Conservation (phyloP, 2,329 filamentous ascomycete species). For the Cladosporium austrohemisphaericum region DNA sequence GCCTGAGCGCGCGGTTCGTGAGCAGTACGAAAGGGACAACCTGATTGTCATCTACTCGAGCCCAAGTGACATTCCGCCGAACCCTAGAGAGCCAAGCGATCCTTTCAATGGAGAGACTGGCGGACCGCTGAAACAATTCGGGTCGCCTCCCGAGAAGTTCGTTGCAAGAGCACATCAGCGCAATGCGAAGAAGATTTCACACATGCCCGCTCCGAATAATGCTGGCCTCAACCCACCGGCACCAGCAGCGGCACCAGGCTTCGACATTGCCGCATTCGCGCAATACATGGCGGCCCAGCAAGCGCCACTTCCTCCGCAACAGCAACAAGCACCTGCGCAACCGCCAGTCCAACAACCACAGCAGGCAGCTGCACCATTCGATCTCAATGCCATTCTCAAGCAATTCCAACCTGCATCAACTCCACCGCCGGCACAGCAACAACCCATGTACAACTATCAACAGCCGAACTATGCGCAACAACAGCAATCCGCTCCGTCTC, state of each 20-base stretch:
- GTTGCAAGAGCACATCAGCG: constrained; percentile 17
- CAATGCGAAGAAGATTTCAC: not conserved
- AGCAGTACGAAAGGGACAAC: constrained; percentile 44
- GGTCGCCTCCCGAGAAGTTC: constrained; percentile 32
- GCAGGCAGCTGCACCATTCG: constrained; percentile 9
- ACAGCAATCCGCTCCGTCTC: constrained; percentile 2
- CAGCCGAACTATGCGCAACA: constrained; percentile 1
- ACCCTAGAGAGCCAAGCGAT: constrained; percentile 44
- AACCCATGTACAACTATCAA: constrained; percentile 5
- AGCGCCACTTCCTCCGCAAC: constrained; percentile 5
- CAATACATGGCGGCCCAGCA: constrained; percentile 13
- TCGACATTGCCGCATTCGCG: constrained; percentile 6
- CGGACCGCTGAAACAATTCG: constrained; percentile 35
- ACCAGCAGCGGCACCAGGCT: not conserved
- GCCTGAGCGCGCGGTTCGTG: constrained; percentile 42
- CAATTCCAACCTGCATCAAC: constrained; percentile 17
- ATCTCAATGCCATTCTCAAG: constrained; percentile 2
- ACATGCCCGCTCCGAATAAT: not conserved
- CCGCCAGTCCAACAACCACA: constrained; percentile 1
- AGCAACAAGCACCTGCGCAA: constrained; percentile 8
- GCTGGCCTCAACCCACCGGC: not conserved
- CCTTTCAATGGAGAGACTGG: constrained; percentile 30
- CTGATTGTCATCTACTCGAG: constrained; percentile 47
- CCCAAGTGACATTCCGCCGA: constrained; percentile 44
- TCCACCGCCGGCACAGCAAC: constrained; percentile 16